Base-by-base conservation (phyloP, 140 eudicot genomes). In the Bidens hawaiensis region DNA sequence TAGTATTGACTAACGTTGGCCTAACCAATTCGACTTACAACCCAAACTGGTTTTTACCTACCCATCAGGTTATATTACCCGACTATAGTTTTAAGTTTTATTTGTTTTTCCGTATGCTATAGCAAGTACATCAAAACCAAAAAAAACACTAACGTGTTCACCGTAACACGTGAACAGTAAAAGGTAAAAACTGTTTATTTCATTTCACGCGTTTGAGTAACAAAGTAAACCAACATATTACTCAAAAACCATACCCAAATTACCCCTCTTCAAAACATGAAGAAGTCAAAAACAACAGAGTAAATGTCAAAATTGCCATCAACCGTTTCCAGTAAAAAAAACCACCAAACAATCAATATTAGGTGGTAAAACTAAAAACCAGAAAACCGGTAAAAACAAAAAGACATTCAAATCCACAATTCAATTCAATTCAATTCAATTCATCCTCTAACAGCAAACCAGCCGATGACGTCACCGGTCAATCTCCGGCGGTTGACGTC, bases 371-470 rank as follows among this genome's bases (percentile, higher is more conserved):
- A 45, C 43, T 48, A 53, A 38, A 38, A 38, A 38, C 30, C 54
- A 9, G 38, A 59, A 62, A 65, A 68, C 50, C 30, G 69, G 58
- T 46, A 66, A 74, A 74, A 73, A 73, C 68, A 56, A 49, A 5
- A 16, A 25, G 54, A 47, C 62, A 26, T 14, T 47, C 31, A 7
- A 49, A n/a, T 27, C 51, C 12, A 62, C 0, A 27, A 12, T 12
- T 12, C n/a, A 6, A 22, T 5, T 5, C 6, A 7, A 31, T 2
- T 5, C 8, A 31, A 31, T 31, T 31, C 0, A 31, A 31, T 31
- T 30, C 13, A 21, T 69, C 76, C 62, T 50, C 78, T 60, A 36
- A 75, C 18, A 2, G 81, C 33, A 40, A 80, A 87, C 86, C 80
- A 79, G 7, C 80, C 68, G 1, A 81, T 45, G 30, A 77, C 59